Conservation (phyloP, 2,329 filamentous ascomycete species). For the Raffaelea arxii region DNA sequence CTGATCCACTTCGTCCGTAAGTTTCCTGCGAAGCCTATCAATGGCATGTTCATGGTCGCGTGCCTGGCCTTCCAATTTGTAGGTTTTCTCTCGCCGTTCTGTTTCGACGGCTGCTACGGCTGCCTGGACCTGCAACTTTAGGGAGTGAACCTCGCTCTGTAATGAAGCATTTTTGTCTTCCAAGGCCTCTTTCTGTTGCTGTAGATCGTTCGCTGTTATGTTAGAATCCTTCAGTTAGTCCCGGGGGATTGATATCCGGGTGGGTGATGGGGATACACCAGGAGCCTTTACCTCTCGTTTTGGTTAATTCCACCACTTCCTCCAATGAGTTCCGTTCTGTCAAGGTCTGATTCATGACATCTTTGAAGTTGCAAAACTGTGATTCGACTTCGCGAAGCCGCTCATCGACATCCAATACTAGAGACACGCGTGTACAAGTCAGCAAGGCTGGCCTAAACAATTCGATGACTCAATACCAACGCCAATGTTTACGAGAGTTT, state of each 20-base stretch:
- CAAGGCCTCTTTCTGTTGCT: slow-evolving; percentile 35
- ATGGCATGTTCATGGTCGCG: slow-evolving; percentile 46
- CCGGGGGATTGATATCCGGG: too few species aligned
- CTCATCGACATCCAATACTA: slow-evolving; percentile 73
- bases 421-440: slow-evolving; percentile 43
- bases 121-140: slow-evolving; percentile 35
- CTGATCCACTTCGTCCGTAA: slow-evolving; percentile 45
- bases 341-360: slow-evolving; percentile 60
- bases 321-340: slow-evolving; percentile 61
- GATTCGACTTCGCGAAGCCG: slow-evolving; percentile 68
- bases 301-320: slow-evolving; percentile 64
- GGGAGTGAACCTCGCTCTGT: slow-evolving; percentile 51
- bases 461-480: too few species aligned
- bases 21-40: slow-evolving; percentile 41
- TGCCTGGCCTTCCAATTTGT: slow-evolving; percentile 44
- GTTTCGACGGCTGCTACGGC: slow-evolving; percentile 30
- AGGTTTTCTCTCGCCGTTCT: slow-evolving; percentile 34
- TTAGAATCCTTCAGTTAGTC: background rate
- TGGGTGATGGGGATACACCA: too few species aligned
- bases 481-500: too few species aligned
- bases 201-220: slow-evolving; percentile 35
- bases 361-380: slow-evolving; percentile 61
- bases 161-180: slow-evolving; percentile 39
- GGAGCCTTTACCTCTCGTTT: slow-evolving; percentile 59
- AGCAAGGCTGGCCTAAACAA: too few species aligned